These are phyloP conservation scores for Fusarium sp. DNA, from an alignment of 2,329 filamentous ascomycete species.

Conservation along the genomic window DNA sequence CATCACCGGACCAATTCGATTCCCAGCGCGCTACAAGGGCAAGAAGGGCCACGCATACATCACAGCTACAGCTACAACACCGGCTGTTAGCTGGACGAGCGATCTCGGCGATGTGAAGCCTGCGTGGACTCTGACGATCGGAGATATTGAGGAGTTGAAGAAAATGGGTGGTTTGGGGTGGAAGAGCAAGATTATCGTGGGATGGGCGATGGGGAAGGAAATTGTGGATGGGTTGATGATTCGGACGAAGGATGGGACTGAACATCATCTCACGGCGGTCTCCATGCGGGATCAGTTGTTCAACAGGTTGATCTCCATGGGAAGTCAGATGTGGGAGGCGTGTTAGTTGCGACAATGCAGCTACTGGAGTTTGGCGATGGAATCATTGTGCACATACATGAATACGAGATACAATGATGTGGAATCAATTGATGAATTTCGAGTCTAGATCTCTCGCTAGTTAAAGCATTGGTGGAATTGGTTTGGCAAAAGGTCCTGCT, in stretches of 20 bases:
- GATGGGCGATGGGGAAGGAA: constrained; percentile 79
- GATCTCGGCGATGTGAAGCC: constrained; percentile 67
- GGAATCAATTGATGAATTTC: constrained; percentile 4
- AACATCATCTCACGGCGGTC: constrained; percentile 76
- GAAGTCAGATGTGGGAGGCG: constrained; percentile 84
- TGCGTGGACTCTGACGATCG: constrained; percentile 75
- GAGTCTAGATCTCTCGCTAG: background rate
- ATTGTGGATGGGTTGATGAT: constrained; percentile 81
- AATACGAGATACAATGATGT: constrained; percentile 15
- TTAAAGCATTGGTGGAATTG: background rate
- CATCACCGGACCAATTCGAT: constrained; percentile 77
- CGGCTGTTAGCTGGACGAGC: constrained; percentile 73
- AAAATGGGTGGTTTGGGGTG: constrained; percentile 86
- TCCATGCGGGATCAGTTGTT: constrained; percentile 81
- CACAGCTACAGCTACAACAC: constrained; percentile 72
- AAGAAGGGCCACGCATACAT: constrained; percentile 80
- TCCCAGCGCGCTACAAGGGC: constrained; percentile 76
- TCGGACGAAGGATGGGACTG: constrained; percentile 64
- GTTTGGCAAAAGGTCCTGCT: constrained; percentile 13
- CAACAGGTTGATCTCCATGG: constrained; percentile 81
- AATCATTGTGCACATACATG: constrained; percentile 1
- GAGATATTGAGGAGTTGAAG: constrained; percentile 77
- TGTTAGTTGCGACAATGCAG: no score
- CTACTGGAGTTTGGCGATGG: constrained; percentile 23
- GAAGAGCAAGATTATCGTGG: constrained; percentile 86